These are phyloP conservation scores for Umbellularia californica DNA, from an alignment of 164 flowering plant genomes.

Conservation along the genomic window DNA sequence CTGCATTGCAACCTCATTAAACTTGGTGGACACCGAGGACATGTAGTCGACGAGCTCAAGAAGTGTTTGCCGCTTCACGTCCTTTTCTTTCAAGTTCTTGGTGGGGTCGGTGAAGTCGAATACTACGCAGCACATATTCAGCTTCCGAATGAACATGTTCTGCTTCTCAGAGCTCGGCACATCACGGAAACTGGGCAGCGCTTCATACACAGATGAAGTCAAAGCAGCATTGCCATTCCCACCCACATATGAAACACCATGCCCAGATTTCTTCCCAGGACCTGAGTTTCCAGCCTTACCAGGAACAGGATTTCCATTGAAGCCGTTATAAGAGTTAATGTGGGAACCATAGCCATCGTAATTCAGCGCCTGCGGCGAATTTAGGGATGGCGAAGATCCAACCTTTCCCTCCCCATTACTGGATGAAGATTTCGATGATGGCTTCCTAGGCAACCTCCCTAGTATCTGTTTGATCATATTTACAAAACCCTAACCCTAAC, in stretches of 20 bases:
- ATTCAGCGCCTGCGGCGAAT: conserved; percentile 18
- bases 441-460: conserved; percentile 68
- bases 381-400: conserved; percentile 19
- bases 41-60: conserved; percentile 81
- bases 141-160: conserved; percentile 55
- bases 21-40: conserved; percentile 48
- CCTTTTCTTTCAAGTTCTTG: conserved; percentile 67
- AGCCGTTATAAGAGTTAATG: conserved; percentile 19
- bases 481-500: conserved; percentile 29
- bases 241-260: conserved; percentile 28
- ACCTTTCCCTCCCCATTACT: conserved; percentile 27
- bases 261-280: conserved; percentile 44
- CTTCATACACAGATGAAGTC: conserved; percentile 38
- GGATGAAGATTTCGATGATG: conserved; percentile 55
- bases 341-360: conserved; percentile 21
- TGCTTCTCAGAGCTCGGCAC: conserved; percentile 74
- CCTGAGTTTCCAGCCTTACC: conserved; percentile 32
- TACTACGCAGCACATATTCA: conserved; percentile 68
- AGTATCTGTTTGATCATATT: conserved; percentile 72
- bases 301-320: conserved; percentile 22
- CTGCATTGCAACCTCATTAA: conserved; percentile 74
- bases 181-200: conserved; percentile 66
- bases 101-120: conserved; percentile 70
- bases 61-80: conserved; percentile 68
- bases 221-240: not conserved